Base-by-base conservation (phyloP, 805 yeast genomes). In the Candida nemodendra region DNA sequence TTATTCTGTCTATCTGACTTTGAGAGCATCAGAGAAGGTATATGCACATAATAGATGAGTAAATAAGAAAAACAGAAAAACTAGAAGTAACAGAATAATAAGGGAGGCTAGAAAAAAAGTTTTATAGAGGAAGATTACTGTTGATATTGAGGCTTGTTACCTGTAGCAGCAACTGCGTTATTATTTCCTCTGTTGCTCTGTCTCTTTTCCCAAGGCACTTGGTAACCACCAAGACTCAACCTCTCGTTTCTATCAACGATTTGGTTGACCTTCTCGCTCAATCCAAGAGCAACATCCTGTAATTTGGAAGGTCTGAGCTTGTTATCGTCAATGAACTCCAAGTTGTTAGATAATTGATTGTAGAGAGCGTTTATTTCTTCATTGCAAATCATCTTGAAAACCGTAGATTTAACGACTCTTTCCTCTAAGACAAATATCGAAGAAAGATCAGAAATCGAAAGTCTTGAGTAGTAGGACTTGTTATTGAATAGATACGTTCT, bases 401-500 rank as follows among this genome's bases (percentile, higher is more conserved):
- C 74, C 41, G 84, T 72, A 25, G 82, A 77, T 32, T 71, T 63
- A 34, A 89, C 84, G 39, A 70, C 69, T 11, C 66, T 68, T 44
- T 66, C 71, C 12, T 75, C 61, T 34, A 91, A 67, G 51, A 79
- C 81, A 61, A 91, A 93, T 45, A 79, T 71, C 34, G 69, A 59
- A 16, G 88, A 68, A 54, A 93, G 70, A 50, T 78, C 78, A 13
- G 69, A 62, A 34, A 89, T 63, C 3, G 96, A 81, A 39, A 91
- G 74, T 47, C 84, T 83, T 44, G 81, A 69, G 68, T 82, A 89
- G 53, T 79, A 81, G 23, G 80, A 65, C 59, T 85, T 86, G 69
- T 83, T 89, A 47, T 85, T 81, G 72, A 88, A 85, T 48, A 93
- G 71, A 64, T 85, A 93, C n/a, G 97, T 87, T 66, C 95, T 80